Evolutionary conservation across 257 asterid genomes (phyloP).

Genomic region (Solanum neorickii): DNA sequence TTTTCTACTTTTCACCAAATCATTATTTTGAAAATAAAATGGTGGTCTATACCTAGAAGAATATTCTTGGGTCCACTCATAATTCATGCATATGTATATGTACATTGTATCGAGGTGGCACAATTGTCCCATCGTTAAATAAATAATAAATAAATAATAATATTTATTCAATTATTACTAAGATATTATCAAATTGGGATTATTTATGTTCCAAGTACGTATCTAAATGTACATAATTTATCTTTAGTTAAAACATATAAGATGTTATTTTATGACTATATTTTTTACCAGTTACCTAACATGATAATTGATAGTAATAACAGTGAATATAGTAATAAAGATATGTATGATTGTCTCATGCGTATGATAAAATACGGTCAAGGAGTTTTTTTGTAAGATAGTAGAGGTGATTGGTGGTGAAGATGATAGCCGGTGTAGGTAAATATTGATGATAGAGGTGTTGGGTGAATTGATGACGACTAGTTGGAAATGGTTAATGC

Average conservation of each 20-base stretch:
- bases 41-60: not conserved
- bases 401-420: not conserved
- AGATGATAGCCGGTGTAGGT: not conserved
- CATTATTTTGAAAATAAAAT: not conserved
- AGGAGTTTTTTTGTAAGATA: not conserved
- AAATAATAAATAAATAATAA: not conserved
- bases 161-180: not conserved
- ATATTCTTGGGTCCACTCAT: not conserved
- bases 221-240: not conserved
- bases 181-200: not conserved
- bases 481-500: not conserved
- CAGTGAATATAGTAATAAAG: not conserved
- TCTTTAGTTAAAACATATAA: not conserved
- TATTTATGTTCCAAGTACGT: not conserved
- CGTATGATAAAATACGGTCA: not conserved
- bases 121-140: not conserved
- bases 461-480: not conserved
- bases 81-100: not conserved
- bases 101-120: not conserved
- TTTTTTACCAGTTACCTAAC: not conserved
- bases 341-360: not conserved
- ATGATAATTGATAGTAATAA: not conserved
- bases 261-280: not conserved
- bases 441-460: not conserved
- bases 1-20: not conserved